phyloP scores from a whole-genome alignment of 140 eudicot genomes.

The Flaveria floridana region DNA sequence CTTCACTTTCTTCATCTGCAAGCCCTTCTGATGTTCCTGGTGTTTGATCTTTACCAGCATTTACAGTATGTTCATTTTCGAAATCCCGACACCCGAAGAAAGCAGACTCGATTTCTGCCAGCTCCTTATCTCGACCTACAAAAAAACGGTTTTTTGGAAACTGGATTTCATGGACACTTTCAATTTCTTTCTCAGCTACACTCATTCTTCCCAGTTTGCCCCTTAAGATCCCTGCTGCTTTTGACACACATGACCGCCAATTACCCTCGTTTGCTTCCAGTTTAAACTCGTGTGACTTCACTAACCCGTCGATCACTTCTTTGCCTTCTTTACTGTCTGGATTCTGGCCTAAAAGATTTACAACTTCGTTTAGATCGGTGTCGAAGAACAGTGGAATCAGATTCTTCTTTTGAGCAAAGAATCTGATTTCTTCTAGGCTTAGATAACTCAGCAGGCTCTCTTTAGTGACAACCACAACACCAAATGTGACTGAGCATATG shows the following conservation, averaged over 20 bases:
- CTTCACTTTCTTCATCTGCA: constrained; percentile 70
- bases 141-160: constrained; percentile 53
- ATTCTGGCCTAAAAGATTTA: constrained; percentile 35
- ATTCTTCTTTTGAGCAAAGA: constrained; percentile 88
- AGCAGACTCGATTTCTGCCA: constrained; percentile 60
- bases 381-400: constrained; percentile 80
- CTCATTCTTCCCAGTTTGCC: constrained; percentile 86
- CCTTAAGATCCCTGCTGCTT: constrained; percentile 60
- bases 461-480: constrained; percentile 63
- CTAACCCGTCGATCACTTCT: constrained; percentile 71
- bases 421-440: constrained; percentile 76
- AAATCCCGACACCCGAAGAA: constrained; percentile 64
- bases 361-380: constrained; percentile 41
- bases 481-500: constrained; percentile 73
- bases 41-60: constrained; percentile 24
- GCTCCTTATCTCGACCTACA: constrained; percentile 76
- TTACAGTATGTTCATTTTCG: constrained; percentile 40
- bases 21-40: constrained; percentile 60
- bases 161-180: constrained; percentile 56
- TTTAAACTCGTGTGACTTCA: constrained; percentile 56
- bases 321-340: constrained; percentile 64
- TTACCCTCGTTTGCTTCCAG: constrained; percentile 69
- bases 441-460: constrained; percentile 54
- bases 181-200: constrained; percentile 58
- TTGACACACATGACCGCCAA: constrained; percentile 69